Conservation (phyloP, 2,329 filamentous ascomycete genomes). For the Pestalotiopsis sp. region DNA sequence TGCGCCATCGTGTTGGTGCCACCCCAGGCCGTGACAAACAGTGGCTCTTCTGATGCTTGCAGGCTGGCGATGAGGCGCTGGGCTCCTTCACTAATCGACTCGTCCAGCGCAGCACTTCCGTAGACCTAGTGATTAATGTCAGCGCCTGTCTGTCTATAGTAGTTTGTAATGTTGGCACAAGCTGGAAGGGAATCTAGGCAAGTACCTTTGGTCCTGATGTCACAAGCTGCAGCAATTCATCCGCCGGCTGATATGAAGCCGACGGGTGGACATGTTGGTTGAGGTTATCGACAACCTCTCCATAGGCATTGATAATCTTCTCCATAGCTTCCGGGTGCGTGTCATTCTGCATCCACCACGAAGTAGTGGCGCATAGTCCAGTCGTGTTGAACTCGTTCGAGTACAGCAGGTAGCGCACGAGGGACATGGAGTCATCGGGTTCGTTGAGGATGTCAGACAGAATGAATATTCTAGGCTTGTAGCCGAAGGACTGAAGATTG, state of each 20-base stretch:
- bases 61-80: conserved; percentile 27
- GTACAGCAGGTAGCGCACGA: conserved; percentile 38
- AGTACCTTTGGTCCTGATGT: conserved; percentile 33
- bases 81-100: conserved; percentile 40
- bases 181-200: not conserved
- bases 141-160: not conserved
- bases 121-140: conserved; percentile 10
- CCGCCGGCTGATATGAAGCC: conserved; percentile 35
- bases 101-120: conserved; percentile 21
- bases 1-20: conserved; percentile 52
- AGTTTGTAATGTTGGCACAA: not conserved
- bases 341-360: conserved; percentile 36
- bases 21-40: conserved; percentile 53
- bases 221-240: conserved; percentile 31
- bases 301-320: conserved; percentile 38
- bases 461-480: conserved; percentile 33
- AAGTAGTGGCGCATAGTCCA: conserved; percentile 38
- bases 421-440: conserved; percentile 37
- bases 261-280: conserved; percentile 44
- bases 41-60: conserved; percentile 38
- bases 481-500: conserved; percentile 6
- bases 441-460: conserved; percentile 40
- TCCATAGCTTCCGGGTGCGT: conserved; percentile 36
- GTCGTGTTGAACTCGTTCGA: conserved; percentile 39
- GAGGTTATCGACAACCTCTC: conserved; percentile 39